Percentiles rank a stretch among this genome's conserved stretches.
Evolutionary conservation across 768 basidiomycete genomes (phyloP).

Genomic region (Amanita inopinata): DNA sequence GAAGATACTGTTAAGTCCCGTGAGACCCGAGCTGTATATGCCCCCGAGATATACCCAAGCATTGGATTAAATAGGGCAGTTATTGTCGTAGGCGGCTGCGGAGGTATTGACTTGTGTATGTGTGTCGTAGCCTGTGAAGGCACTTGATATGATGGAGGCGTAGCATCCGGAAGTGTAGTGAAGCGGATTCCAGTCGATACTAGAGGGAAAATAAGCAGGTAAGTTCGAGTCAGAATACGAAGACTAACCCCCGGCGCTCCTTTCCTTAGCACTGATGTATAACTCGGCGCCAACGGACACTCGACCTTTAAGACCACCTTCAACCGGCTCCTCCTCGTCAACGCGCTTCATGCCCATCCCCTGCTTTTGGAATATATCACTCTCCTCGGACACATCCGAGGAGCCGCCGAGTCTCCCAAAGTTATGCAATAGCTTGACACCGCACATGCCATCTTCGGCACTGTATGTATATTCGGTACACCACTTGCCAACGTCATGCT

Average conservation of each 20-base stretch:
- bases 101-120: slow-evolving; percentile 27
- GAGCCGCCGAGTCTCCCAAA: slow-evolving; percentile 61
- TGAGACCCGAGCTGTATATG: slow-evolving; percentile 84
- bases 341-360: slow-evolving; percentile 56
- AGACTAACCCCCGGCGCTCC: slow-evolving; percentile 81
- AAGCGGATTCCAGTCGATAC: slow-evolving; percentile 94
- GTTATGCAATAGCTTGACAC: slow-evolving; percentile 80
- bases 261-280: slow-evolving; percentile 89
- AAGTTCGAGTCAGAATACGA: neutral
- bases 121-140: slow-evolving; percentile 28
- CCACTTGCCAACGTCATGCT: slow-evolving; percentile 90
- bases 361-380: slow-evolving; percentile 16
- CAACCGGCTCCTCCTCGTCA: slow-evolving; percentile 90
- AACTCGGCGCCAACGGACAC: slow-evolving; percentile 89
- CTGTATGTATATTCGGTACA: slow-evolving; percentile 93
- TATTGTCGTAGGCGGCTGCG: slow-evolving; percentile 89
- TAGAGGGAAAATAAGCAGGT: slow-evolving; percentile 19
- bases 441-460: slow-evolving; percentile 91
- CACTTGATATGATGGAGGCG: slow-evolving; percentile 53
- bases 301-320: slow-evolving; percentile 83
- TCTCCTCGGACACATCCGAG: slow-evolving; percentile 25
- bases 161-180: slow-evolving; percentile 78
- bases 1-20: slow-evolving; percentile 80
- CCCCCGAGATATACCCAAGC: slow-evolving; percentile 86
- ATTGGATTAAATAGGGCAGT: slow-evolving; percentile 95